Percentiles rank a stretch among this genome's conserved stretches.
These are phyloP conservation scores for sunflower (Helianthus annuus) DNA, from an alignment of 129 eudicot genomes.

Conservation along the genomic window HanXRQr2.0-SUNRISE NC_035448.2:129360065-129360564, in stretches of 20 bases:
- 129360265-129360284: constrained; percentile 87
- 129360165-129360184: constrained; percentile 60
- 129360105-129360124: constrained; percentile 50
- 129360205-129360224: constrained; percentile 77
- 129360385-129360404: constrained; percentile 97
- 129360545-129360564: constrained; percentile 88
- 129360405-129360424: constrained; percentile 97
- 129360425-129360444: constrained; percentile 83
- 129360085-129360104: constrained; percentile 60
- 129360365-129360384: constrained; percentile 90
- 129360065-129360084: constrained; percentile 55
- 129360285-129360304: constrained; percentile 80
- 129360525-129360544: constrained; percentile 91
- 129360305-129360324: constrained; percentile 69
- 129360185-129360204: constrained; percentile 45
- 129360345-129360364: constrained; percentile 89
- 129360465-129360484: constrained; percentile 94
- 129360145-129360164: constrained; percentile 41
- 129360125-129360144: constrained; percentile 7
- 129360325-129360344: constrained; percentile 86
- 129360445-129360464: constrained; percentile 91
- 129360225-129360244: constrained; percentile 77
- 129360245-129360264: constrained; percentile 78
- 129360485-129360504: constrained; percentile 90
- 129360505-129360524: constrained; percentile 87